These are phyloP conservation scores for Oemleria cerasiformis DNA, from an alignment of 306 rosid species.

Conservation along the genomic window DNA sequence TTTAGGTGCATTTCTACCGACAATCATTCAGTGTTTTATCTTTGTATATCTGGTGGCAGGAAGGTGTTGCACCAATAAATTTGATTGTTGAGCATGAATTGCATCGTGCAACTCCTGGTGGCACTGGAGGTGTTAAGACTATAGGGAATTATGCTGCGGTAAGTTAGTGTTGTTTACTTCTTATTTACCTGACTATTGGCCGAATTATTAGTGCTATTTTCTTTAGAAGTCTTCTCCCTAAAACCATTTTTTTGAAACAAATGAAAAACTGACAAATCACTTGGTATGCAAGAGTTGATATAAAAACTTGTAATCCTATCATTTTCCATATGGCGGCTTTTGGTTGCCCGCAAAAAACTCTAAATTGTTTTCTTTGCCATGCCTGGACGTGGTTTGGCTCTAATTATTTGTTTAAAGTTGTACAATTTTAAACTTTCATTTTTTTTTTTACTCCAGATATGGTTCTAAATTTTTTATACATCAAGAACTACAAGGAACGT, in stretches of 20 bases:
- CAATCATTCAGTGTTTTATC: background rate
- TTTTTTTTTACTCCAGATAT: background rate
- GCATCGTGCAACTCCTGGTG: constrained; percentile 99
- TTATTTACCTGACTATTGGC: constrained; percentile 5
- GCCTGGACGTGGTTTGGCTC: background rate
- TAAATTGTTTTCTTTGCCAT: too few relatives aligned
- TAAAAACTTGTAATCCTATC: too few relatives aligned
- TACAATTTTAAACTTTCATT: background rate
- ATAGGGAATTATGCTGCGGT: constrained; percentile 98
- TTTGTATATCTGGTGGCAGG: constrained; percentile 47
- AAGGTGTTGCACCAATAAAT: constrained; percentile 92
- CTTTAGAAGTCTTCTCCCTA: too few relatives aligned
- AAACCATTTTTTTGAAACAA: too few relatives aligned
- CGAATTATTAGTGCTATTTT: background rate
- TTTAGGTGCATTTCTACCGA: background rate
- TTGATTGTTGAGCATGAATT: constrained; percentile 77
- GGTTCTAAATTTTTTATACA: constrained; percentile 5
- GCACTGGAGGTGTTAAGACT: constrained; percentile 98
- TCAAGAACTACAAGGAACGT: constrained; percentile 4
- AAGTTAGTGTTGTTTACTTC: constrained; percentile 34
- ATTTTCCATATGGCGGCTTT: too few relatives aligned
- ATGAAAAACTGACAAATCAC: too few relatives aligned
- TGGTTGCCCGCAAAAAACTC: too few relatives aligned
- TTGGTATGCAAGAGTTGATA: too few relatives aligned
- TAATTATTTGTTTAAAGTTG: background rate